phyloP scores from a whole-genome alignment of 2,329 filamentous ascomycete species.

The Penicillium nordicum region DNA sequence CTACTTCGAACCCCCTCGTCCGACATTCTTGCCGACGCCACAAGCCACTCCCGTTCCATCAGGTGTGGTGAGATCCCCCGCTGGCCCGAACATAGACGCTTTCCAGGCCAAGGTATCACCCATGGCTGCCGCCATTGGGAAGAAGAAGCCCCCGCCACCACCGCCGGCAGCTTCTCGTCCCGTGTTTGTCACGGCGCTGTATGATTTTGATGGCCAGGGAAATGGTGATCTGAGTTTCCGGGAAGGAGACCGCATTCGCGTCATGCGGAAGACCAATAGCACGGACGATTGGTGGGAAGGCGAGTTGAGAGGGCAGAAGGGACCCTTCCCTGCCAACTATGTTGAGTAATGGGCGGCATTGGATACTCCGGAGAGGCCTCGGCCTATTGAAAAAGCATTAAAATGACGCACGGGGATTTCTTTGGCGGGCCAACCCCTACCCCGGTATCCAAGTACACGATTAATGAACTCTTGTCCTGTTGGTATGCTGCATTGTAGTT shows the following conservation, averaged over 20 bases:
- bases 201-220: slow-evolving; percentile 68
- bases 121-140: slow-evolving; percentile 49
- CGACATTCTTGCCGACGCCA: slow-evolving; percentile 6
- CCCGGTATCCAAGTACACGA: background rate
- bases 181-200: slow-evolving; percentile 67
- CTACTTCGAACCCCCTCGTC: slow-evolving; percentile 13
- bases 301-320: slow-evolving; percentile 64
- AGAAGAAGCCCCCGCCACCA: slow-evolving; percentile 73
- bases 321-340: slow-evolving; percentile 82
- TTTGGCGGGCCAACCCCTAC: background rate
- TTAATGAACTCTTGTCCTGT: background rate
- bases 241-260: slow-evolving; percentile 73
- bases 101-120: slow-evolving; percentile 11
- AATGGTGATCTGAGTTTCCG: slow-evolving; percentile 69
- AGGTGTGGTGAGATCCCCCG: slow-evolving; percentile 25
- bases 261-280: slow-evolving; percentile 73
- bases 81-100: slow-evolving; percentile 31
- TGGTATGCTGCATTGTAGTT: too few relatives aligned
- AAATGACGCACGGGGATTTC: background rate
- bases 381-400: background rate
- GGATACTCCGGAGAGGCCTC: background rate
- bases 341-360: slow-evolving; percentile 45
- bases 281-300: slow-evolving; percentile 88
- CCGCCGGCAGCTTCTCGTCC: slow-evolving; percentile 56
- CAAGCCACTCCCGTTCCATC: slow-evolving; percentile 5